Evolutionary conservation across 169 alveolate species (phyloP), one percentile per base, ranked within the genome.

Genomic region (Cryptosporidium viatorum): DNA sequence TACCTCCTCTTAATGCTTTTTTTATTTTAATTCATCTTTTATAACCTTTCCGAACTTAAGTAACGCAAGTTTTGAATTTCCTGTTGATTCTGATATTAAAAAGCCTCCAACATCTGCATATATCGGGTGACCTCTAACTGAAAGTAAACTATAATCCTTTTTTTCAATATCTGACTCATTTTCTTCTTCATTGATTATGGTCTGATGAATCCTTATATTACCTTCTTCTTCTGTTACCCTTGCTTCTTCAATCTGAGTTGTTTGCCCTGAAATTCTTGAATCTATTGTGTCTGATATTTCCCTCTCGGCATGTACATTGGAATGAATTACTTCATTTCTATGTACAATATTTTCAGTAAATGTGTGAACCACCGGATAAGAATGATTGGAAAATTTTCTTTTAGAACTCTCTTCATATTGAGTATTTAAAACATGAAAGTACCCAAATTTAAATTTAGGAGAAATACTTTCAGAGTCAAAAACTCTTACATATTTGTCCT

Each of bases 71-170:
- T 73, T 73, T 45, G 85, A 71, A 29, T 43, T 26, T 50, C 59
- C 85, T 37, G 50, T 59, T 52, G 71, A 58, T n/a, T 51, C 71
- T 23, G 48, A 31, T 0, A 43, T 59, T 52, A 55, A 55, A 52
- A 73, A 35, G 18, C 86, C 86, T 31, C 65, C 48, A 37, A 73
- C 23, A 73, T 73, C 86, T 21, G 69, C 71, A 73, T 52, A 73
- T 18, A 73, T 73, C 4, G 86, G 86, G n/a, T 73, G 70, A 9
- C 86, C 71, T 31, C 86, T 73, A 18, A 73, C 70, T 21, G 86
- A 73, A 29, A 52, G 86, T 14, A 73, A 18, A 55, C 45, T 55
- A 55, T 55, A 55, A 26, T 55, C 67, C 67, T 55, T 55, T 55
- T 55, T 48, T 48, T 48, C 55, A 48, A 12, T 55, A 55, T 9